Base-by-base conservation (phyloP, 2,329 filamentous ascomycete species). In the Colletotrichum graminicola region DNA sequence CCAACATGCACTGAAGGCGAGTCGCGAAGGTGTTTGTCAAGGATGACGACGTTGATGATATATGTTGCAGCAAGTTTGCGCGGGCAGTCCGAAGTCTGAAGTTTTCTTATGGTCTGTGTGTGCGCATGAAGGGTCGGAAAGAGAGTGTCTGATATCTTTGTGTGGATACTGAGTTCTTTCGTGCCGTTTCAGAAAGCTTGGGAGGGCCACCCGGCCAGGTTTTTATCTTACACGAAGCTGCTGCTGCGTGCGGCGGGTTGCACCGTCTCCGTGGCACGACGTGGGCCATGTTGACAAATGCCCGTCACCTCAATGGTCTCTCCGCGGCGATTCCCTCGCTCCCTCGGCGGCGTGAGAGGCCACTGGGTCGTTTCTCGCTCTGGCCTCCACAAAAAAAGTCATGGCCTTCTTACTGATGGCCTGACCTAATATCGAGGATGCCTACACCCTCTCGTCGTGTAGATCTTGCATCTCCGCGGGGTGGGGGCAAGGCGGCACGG, bases 381-480 rank as follows among this genome's bases (percentile, higher is more conserved):
- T n/a, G 57, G 64, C 65, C 51, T 67, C 68, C 55, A 71, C 61
- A 71, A 54, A 39, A 65, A 45, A n/a, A 12, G 5, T 5, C 66
- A 66, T 62, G 43, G 52, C 39, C 49, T 51, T 61, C 51, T 54
- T 47, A 56, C 60, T 5, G 67, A 61, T 72, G 70, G 66, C 66
- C 61, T 69, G 66, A 72, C 66, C 66, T 65, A 55, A 66, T 67
- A 66, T 71, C 65, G 59, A 59, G 56, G 56, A 51, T 47, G 32
- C 14, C 59, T 45, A 51, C 29, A 36, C 43, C 45, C 45, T 34
- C 45, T 21, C n/a, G 34, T 51, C 39, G 68, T 59, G 8, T 52
- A 34, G 18, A 43, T 45, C 43, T 55, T 68, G 65, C 68, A 71
- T 71, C 68, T 71, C 68, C 68, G 68, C 68, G 68, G 36, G 41